Conservation (phyloP, 805 yeast species). For the Hanseniaspora thailandica region DNA sequence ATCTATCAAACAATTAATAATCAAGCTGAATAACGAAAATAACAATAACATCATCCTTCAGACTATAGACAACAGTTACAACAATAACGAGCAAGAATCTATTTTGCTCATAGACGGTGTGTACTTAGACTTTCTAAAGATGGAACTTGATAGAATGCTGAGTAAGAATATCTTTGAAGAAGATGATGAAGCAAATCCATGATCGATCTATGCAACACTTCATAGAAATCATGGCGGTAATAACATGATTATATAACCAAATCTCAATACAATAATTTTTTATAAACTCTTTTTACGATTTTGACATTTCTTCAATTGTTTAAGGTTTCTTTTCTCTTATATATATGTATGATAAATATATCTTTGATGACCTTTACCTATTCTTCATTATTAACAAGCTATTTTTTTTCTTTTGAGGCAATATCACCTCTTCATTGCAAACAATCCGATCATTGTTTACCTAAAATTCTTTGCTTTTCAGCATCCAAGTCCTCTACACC, state of each 20-base stretch:
- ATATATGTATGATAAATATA: too few species aligned
- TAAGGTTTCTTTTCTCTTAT: too few species aligned
- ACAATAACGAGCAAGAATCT: conserved; percentile 13
- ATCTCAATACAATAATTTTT: too few species aligned
- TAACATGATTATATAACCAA: too few species aligned
- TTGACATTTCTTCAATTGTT: too few species aligned
- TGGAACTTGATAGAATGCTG: conserved; percentile 60
- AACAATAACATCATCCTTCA: conserved; percentile 57
- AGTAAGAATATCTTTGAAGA: conserved; percentile 82
- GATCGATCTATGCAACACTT: too few species aligned
- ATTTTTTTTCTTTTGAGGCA: not conserved
- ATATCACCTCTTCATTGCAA: not conserved
- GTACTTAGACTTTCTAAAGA: conserved; percentile 63
- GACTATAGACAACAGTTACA: conserved; percentile 84
- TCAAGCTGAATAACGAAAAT: conserved; percentile 64
- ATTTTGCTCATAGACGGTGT: conserved; percentile 58
- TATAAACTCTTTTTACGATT: too few species aligned
- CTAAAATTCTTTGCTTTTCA: conserved; percentile 30
- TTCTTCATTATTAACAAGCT: not conserved
- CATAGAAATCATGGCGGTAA: too few species aligned
- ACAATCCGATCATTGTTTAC: conserved; percentile 16
- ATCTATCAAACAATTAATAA: conserved; percentile 73
- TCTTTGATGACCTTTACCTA: not conserved
- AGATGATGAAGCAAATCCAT: conserved; percentile 32
- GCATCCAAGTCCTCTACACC: conserved; percentile 49